These are phyloP conservation scores for Leishmania tropica DNA, from an alignment of 208 protist genomes.

Conservation along the genomic window DNA sequence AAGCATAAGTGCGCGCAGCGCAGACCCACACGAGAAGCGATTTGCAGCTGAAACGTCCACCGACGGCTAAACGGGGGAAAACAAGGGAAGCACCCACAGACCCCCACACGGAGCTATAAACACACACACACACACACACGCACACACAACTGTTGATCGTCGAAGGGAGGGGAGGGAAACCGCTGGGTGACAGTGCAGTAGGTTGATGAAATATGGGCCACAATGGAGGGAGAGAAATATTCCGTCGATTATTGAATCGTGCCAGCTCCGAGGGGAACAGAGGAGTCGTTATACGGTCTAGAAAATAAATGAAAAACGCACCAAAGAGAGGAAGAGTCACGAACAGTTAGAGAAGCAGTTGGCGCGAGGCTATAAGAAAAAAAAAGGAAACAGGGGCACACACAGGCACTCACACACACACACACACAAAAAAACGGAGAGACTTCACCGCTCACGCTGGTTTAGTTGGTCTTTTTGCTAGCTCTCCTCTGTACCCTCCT, in stretches of 20 bases:
- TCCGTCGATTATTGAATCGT: no score
- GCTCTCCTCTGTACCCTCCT: no score
- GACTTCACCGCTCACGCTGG: no score
- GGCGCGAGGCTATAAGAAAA: neutral
- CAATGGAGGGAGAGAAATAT: no score
- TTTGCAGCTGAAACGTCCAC: no score
- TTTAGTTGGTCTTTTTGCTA: no score
- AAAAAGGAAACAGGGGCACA: neutral
- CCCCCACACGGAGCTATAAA: neutral
- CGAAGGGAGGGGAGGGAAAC: neutral
- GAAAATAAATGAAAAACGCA: no score
- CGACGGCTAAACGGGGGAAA: no score
- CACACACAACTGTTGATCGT: neutral
- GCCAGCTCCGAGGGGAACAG: no score
- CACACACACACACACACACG: neutral
- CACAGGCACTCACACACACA: no score
- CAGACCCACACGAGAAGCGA: conserved; percentile 53
- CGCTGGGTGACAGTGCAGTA: neutral
- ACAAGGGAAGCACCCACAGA: neutral
- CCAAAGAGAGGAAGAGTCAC: neutral
- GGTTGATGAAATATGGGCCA: neutral
- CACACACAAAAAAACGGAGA: no score
- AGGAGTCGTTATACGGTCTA: no score
- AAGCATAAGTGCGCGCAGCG: conserved; percentile 50
- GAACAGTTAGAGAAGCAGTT: neutral